Evolutionary conservation across 2,329 filamentous ascomycete species (phyloP), one percentile per base, ranked within the genome.

Genomic region (Metarhizium humberi): DNA sequence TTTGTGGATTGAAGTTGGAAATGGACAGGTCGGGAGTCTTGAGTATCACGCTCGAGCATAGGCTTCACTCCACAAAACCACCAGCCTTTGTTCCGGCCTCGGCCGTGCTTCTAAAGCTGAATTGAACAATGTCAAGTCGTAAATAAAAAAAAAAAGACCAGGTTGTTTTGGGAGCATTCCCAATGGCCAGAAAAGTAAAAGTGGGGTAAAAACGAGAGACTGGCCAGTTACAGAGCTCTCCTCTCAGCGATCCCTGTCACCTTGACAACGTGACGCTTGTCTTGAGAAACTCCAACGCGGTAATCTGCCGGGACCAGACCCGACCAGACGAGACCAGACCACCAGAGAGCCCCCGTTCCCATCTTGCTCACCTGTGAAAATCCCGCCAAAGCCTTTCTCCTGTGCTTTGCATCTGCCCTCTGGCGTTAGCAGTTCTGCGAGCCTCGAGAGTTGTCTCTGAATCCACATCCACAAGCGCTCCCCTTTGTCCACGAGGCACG

Each of bases 231-330:
- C 25, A 38, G 13, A 20, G 54, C 30, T 8, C 29, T 16, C 20
- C 20, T 29, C 20, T 20, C 7, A 51, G 16, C 34, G 1, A 50
- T 46, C 54, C 52, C 52, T 56, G 57, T 58, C 57, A 16, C 55
- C 55, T 53, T 25, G 58, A 59, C 58, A 58, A 59, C 56, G 56
- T 59, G 56, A 51, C 36, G 50, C 46, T 11, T 47, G 52, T 49
- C 48, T 52, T 20, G 20, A 36, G 40, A 34, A 36, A 50, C 50
- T 36, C 53, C 32, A 46, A 50, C 47, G 47, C 51, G 51, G 42
- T 50, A 53, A 56, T 57, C 56, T 55, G 50, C 53, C 30, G 51
- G 38, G 56, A 55, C 45, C 50, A 53, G n/a, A 52, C 32, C 43
- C 25, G 25, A 25, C 25, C 25, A 25, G 25, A 25, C 25, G 25